Base-by-base conservation (phyloP, 1,284 basidiomycete species). In the Singerocomus inundabilis region DNA sequence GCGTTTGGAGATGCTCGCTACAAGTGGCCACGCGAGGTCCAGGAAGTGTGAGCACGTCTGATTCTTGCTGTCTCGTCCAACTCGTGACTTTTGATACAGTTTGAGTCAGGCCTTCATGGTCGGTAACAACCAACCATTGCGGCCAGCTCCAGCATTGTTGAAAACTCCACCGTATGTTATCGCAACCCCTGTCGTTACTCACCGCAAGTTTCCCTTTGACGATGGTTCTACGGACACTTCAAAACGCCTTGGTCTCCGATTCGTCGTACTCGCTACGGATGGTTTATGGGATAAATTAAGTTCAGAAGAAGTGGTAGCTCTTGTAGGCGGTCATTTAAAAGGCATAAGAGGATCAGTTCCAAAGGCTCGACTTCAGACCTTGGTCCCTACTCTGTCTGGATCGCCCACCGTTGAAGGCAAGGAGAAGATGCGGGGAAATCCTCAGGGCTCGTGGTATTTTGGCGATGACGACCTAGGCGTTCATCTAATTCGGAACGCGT, bases 1-100 rank as follows among this genome's bases (percentile, higher is more conserved):
- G 94, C 96, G 2, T 96, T 95, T 74, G 95, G 95, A 50, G 97
- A 98, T 71, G 88, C 93, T 3, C 80, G 92, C 29, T 99, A 98
- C 76, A 98, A 99, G 67, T 91, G 89, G 89, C 74, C 84, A 30
- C 76, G 78, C 33, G 77, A 80, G 41, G 73, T 91, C 32, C 88
- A 91, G 64, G 78, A 85, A 62, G 74, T 78, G 91, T 93, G 61
- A 70, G 84, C 69, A 8, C 11, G 35, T 40, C 50, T 44, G 24
- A 25, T 48, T 16, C 7, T 28, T 47, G 42, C 10, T 2, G 43
- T 26, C 29, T 24, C 53, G 38, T 36, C 32, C 15, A 29, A 46
- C n/a, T 51, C 7, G 54, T 11, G 16, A 48, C 28, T 24, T 16
- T 46, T 10, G 21, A 36, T 54, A 51, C 88, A 64, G 91, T 5